phyloP scores from a whole-genome alignment of 352 stramenopile species.

The Aphanomyces euteiches region DNA sequence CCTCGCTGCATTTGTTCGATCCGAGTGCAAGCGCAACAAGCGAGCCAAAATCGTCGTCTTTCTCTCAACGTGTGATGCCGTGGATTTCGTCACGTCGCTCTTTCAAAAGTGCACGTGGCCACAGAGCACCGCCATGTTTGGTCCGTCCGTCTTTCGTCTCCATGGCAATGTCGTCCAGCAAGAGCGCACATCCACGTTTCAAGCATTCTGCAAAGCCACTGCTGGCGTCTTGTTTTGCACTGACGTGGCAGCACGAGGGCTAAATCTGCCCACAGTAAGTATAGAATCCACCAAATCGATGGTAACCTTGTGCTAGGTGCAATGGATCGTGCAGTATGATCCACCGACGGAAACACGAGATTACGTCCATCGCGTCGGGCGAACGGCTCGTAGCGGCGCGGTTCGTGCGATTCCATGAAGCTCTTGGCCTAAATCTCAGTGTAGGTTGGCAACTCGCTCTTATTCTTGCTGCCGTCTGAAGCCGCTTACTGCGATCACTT shows the following conservation, averaged over 20 bases:
- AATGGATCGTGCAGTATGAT: conserved; percentile 94
- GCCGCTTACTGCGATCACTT: conserved; percentile 92
- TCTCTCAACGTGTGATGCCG: conserved; percentile 94
- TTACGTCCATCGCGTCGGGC: conserved; percentile 87
- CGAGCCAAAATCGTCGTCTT: conserved; percentile 93
- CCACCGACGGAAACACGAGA: conserved; percentile 78
- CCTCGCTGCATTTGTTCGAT: conserved; percentile 88
- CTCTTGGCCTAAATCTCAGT: conserved; percentile 33
- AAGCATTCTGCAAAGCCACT: conserved; percentile 51
- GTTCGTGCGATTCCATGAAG: conserved; percentile 24
- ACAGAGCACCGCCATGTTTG: conserved; percentile 44
- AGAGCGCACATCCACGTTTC: conserved; percentile 58
- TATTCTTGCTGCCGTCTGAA: conserved; percentile 98
- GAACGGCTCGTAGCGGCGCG: conserved; percentile 56
- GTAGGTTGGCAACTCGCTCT: conserved; percentile 86
- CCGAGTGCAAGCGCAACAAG: conserved; percentile 52
- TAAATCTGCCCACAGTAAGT: conserved; percentile 70
- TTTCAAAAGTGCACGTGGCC: conserved; percentile 85
- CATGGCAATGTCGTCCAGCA: conserved; percentile 93
- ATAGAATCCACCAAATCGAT: not conserved
- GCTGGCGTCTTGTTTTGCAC: conserved; percentile 79
- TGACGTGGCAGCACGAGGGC: conserved; percentile 85
- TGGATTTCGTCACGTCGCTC: conserved; percentile 94
- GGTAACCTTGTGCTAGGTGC: conserved; percentile 37
- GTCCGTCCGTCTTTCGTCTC: conserved; percentile 70